Percentiles rank a stretch among this genome's conserved stretches.
Conservation (phyloP, 257 asterid genomes). For the Cynanchum wilfordii region DNA sequence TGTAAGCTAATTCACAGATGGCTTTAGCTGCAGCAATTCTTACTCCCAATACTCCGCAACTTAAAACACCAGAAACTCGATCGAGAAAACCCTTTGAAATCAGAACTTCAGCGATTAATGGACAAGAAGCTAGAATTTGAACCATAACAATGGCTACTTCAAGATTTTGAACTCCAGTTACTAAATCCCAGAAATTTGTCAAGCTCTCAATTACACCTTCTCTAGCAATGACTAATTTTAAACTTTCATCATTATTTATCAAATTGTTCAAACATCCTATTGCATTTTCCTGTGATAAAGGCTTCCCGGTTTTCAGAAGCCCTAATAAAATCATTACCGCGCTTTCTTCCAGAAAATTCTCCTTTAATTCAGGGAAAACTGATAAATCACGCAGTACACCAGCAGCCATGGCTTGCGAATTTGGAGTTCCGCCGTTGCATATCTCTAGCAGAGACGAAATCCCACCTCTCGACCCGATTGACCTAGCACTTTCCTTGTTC, state of each 20-base stretch:
- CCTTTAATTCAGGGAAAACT: slow-evolving; percentile 50
- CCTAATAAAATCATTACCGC: slow-evolving; percentile 40
- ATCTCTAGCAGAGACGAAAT: slow-evolving; percentile 66
- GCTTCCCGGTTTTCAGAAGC: slow-evolving; percentile 64
- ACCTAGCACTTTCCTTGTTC: slow-evolving; percentile 83
- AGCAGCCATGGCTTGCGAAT: slow-evolving; percentile 84
- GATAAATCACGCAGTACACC: slow-evolving; percentile 58
- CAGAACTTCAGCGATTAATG: slow-evolving; percentile 49
- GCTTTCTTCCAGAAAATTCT: slow-evolving; percentile 62
- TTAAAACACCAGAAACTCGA: slow-evolving; percentile 42
- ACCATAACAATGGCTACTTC: slow-evolving; percentile 64
- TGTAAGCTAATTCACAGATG: slow-evolving; percentile 50
- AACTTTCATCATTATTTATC: slow-evolving; percentile 37
- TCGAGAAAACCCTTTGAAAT: slow-evolving; percentile 47
- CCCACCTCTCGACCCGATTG: slow-evolving; percentile 90
- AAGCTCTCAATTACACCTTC: slow-evolving; percentile 67
- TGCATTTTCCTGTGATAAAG: slow-evolving; percentile 68
- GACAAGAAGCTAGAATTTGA: slow-evolving; percentile 46
- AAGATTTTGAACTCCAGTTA: slow-evolving; percentile 32
- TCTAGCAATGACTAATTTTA: slow-evolving; percentile 55
- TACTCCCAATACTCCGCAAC: slow-evolving; percentile 51
- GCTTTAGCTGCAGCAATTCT: slow-evolving; percentile 64
- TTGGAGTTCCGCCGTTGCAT: slow-evolving; percentile 73
- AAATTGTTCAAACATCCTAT: slow-evolving; percentile 73
- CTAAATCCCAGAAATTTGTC: slow-evolving; percentile 70